These are phyloP conservation scores for Dictyophora rubrovolvata DNA, from an alignment of 768 basidiomycete genomes.

Conservation along the genomic window DNA sequence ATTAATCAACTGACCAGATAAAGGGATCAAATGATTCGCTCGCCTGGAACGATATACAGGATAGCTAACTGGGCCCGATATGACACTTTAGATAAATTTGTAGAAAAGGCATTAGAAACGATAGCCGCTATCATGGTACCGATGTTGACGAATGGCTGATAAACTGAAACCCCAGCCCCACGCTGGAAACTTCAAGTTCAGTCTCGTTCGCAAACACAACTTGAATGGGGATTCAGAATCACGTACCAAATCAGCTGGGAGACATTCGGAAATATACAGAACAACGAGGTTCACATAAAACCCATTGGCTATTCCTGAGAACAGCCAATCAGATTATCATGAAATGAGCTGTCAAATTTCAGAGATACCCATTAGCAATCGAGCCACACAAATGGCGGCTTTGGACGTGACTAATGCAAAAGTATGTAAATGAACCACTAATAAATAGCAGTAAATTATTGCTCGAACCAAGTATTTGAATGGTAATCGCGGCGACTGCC, in stretches of 20 bases:
- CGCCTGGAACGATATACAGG: neutral
- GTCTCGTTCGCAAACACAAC: neutral
- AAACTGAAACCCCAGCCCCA: constrained; percentile 3
- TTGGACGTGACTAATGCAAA: constrained; percentile 7
- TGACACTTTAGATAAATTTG: constrained; percentile 6
- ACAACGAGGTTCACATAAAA: constrained; percentile 10
- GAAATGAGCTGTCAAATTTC: neutral
- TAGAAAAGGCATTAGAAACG: constrained; percentile 7
- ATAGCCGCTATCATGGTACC: constrained; percentile 2
- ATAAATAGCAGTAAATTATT: neutral
- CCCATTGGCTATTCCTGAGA: constrained; percentile 8
- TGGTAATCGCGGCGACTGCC: constrained; percentile 9
- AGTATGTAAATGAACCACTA: neutral
- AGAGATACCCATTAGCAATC: constrained; percentile 8
- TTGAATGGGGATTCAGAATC: neutral
- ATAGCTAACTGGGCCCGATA: constrained; percentile 5
- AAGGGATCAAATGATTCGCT: neutral
- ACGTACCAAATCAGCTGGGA: constrained; percentile 11
- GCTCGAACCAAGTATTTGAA: constrained; percentile 5
- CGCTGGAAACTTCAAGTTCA: neutral
- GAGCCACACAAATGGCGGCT: constrained; percentile 9
- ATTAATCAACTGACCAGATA: neutral
- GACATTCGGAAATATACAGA: constrained; percentile 10
- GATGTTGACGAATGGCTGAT: constrained; percentile 7
- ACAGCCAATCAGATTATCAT: neutral